Percentiles rank a stretch among this genome's conserved stretches.
phyloP scores from a whole-genome alignment of 2,329 filamentous ascomycete genomes.

The Colletotrichum abscissum region DNA sequence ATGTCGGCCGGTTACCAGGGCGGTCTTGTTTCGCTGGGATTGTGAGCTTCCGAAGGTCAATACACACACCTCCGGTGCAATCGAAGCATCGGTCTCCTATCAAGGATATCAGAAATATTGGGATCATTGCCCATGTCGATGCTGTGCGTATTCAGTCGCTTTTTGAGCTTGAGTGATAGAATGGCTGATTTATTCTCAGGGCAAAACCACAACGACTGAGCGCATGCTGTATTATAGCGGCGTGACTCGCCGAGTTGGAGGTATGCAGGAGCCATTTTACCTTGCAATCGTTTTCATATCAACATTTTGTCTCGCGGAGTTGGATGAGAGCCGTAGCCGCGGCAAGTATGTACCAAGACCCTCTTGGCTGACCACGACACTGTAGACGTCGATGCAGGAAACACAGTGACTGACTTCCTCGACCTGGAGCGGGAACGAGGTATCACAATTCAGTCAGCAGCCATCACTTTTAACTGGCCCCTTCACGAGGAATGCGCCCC shows the following conservation, averaged over 20 bases:
- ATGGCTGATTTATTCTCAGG: conserved; percentile 54
- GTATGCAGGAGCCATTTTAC: conserved; percentile 48
- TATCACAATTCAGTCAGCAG: conserved; percentile 97
- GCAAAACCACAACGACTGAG: conserved; percentile 98
- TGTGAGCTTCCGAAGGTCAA: conserved; percentile 22
- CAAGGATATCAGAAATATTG: conserved; percentile 87
- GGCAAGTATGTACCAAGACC: background rate
- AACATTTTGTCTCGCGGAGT: no score
- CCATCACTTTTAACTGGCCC: conserved; percentile 96
- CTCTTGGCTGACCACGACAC: background rate
- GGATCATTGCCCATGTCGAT: conserved; percentile 98
- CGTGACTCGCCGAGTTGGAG: conserved; percentile 85
- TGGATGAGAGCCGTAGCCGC: background rate
- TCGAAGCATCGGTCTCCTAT: conserved; percentile 52
- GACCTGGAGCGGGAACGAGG: conserved; percentile 91
- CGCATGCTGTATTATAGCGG: conserved; percentile 98
- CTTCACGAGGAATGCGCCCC: conserved; percentile 59
- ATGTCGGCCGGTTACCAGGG: conserved; percentile 6
- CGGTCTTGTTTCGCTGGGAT: conserved; percentile 17
- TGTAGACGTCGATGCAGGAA: conserved; percentile 91
- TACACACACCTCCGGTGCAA: conserved; percentile 24
- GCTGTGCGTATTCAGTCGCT: conserved; percentile 63
- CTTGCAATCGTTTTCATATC: background rate
- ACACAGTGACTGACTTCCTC: conserved; percentile 96
- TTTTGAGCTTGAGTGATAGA: background rate